These are phyloP conservation scores for Isatis tinctoria DNA, from an alignment of 345 rosid genomes.

Conservation along the genomic window DNA sequence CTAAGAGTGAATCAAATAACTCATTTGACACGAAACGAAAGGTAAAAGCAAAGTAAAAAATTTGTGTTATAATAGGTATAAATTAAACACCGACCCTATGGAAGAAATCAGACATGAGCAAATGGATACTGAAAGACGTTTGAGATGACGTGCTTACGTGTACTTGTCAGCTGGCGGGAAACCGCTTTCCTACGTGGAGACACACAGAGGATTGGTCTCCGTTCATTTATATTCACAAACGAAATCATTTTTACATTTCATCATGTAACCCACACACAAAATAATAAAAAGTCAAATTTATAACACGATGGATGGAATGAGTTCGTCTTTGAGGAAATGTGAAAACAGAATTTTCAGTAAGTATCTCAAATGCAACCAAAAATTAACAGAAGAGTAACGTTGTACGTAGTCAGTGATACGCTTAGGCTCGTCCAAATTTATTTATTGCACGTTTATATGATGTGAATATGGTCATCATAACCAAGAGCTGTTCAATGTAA, in stretches of 20 bases:
- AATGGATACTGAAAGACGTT: conserved; percentile 30
- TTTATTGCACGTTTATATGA: not conserved
- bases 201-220: conserved; percentile 26
- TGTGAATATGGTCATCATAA: not conserved
- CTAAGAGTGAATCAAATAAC: not conserved
- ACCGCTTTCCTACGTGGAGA: conserved; percentile 41
- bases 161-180: conserved; percentile 39
- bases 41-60: not conserved
- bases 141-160: conserved; percentile 35
- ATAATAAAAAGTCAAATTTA: not conserved
- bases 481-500: no score
- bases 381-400: no score
- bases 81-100: conserved; percentile 1
- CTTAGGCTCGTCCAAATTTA: no score
- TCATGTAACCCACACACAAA: not conserved
- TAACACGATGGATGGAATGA: not conserved
- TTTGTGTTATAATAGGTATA: not conserved
- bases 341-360: not conserved
- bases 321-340: not conserved
- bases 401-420: no score
- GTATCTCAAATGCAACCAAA: not conserved
- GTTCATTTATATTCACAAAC: not conserved
- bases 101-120: not conserved
- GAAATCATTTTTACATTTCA: not conserved
- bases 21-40: not conserved